These are phyloP conservation scores for Leccinum aurantiacum DNA, from an alignment of 768 basidiomycete genomes.

Conservation along the genomic window DNA sequence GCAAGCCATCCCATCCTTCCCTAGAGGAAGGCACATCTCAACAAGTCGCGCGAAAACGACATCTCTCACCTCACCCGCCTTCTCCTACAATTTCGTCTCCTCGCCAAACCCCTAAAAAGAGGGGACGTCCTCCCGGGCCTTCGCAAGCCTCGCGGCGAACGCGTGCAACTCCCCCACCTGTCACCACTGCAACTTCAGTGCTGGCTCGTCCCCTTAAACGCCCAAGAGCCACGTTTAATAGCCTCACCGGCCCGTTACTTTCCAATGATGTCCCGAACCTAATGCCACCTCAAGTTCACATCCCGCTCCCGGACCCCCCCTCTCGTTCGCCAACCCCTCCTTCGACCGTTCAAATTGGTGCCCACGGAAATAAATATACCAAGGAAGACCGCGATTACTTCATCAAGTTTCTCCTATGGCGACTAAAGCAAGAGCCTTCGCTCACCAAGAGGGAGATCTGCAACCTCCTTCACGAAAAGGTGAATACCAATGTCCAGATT, in stretches of 20 bases:
- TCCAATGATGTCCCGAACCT: constrained; percentile 42
- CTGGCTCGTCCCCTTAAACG: constrained; percentile 31
- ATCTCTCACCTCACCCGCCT: constrained; percentile 17
- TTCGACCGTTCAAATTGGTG: constrained; percentile 42
- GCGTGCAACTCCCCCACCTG: constrained; percentile 19
- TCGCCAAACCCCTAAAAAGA: constrained; percentile 27
- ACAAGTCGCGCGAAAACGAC: constrained; percentile 40
- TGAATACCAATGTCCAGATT: constrained; percentile 3
- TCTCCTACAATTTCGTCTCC: constrained; percentile 14
- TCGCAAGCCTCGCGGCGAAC: constrained; percentile 28
- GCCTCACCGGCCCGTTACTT: constrained; percentile 47
- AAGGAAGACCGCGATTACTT: constrained; percentile 66
- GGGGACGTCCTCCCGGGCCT: constrained; percentile 22
- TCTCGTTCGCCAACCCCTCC: constrained; percentile 73
- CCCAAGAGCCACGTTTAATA: constrained; percentile 52
- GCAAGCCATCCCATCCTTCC: constrained; percentile 8
- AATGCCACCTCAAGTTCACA: constrained; percentile 60
- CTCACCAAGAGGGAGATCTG: constrained; percentile 56
- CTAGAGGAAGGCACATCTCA: constrained; percentile 16
- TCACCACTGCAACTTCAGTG: constrained; percentile 21
- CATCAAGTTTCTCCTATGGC: constrained; percentile 64
- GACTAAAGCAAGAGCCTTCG: constrained; percentile 51
- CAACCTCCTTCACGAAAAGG: constrained; percentile 57
- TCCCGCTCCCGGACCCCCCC: constrained; percentile 61
- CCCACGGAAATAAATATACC: constrained; percentile 63